Base-by-base conservation (phyloP, 371 early-diverging fungal genomes). In the Chytridium lagenaria region DNA sequence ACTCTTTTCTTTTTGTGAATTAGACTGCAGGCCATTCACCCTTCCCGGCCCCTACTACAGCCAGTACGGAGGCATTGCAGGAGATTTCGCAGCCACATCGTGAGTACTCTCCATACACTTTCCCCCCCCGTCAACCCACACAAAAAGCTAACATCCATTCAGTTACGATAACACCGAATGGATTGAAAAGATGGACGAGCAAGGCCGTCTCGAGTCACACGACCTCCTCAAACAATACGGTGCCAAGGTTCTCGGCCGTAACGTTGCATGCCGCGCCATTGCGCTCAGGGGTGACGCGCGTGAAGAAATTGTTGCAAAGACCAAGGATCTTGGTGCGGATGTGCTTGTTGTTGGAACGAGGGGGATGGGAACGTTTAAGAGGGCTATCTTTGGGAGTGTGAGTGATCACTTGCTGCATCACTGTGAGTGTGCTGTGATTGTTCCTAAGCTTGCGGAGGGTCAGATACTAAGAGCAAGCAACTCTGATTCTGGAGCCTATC, bases 221-320 rank as follows among this genome's bases (percentile, higher is more conserved):
- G 68, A 68, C 50, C 69, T 66, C 44, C 52, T 77, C 26, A 34
- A 51, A 59, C 19, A 30, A 15, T 75, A 70, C 59, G 77, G 72
- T 2, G 34, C 51, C 37, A 72, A 68, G 59, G 63, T 72, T 23
- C 72, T 72, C 31, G 44, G 68, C 34, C 39, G 30, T 19, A 44
- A 44, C 26, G 66, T 66, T 44, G 66, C 66, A 72, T 37, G 79
- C 70, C 75, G 78, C 23, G 84, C 80, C n/a, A 76, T 84, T 37
- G 79, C 81, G 15, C 64, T 82, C 57, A 69, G 81, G 36, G 85
- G 85, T 57, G 84, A 81, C 63, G 67, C 82, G 28, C 67, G 84
- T 19, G 75, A 78, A n/a, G 77, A 78, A 61, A 26, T 82, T 23
- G 64, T 52, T 5, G 37, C 15, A 70, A 80, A 78, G 59, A 68